Conservation (phyloP, 257 asterid species). For the Paulownia fortunei region DNA sequence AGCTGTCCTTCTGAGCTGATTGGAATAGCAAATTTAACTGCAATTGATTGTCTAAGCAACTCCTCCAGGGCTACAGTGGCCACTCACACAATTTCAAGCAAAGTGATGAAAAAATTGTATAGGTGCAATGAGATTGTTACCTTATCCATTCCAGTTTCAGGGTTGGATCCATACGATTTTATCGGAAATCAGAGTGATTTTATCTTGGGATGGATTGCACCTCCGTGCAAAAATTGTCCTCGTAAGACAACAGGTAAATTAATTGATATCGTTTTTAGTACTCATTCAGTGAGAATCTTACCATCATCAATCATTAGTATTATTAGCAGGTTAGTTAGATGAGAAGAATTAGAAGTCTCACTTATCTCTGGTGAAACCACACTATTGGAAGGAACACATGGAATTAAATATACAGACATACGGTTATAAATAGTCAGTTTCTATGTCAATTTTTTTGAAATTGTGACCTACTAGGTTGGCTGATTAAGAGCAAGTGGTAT, state of each 20-base stretch:
- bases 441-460: too few relatives aligned
- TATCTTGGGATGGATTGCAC: background rate
- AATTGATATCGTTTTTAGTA: background rate
- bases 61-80: conserved; percentile 35
- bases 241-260: background rate
- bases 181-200: conserved; percentile 33
- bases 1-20: conserved; percentile 30
- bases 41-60: conserved; percentile 37
- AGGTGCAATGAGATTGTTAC: conserved; percentile 30
- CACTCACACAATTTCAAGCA: conserved; percentile 6
- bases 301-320: background rate
- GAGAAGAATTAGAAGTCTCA: too few relatives aligned
- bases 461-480: too few relatives aligned
- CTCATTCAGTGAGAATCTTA: background rate
- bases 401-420: too few relatives aligned
- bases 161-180: conserved; percentile 26
- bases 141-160: conserved; percentile 22
- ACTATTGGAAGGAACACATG: too few relatives aligned
- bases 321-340: background rate
- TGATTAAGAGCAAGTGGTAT: too few relatives aligned
- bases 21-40: background rate
- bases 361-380: too few relatives aligned
- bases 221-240: conserved; percentile 21
- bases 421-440: too few relatives aligned
- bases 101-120: conserved; percentile 20